Percentiles rank a stretch among this genome's conserved stretches.
Conservation (phyloP, 805 yeast genomes). For the Metschnikowia noctiluminum region DNA sequence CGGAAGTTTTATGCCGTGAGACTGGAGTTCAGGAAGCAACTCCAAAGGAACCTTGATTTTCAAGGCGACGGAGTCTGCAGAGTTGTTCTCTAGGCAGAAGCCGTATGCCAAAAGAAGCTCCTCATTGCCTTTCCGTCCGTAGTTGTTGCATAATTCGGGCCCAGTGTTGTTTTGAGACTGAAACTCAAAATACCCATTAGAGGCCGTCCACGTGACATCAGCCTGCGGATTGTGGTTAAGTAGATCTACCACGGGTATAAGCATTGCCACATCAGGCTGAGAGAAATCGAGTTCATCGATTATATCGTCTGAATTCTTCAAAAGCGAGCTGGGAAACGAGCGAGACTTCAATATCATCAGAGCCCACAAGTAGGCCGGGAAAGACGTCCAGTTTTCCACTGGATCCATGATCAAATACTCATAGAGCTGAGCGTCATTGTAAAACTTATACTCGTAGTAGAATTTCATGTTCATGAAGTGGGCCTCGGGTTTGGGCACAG, state of each 20-base stretch:
- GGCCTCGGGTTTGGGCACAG: conserved; percentile 26
- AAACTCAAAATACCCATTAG: conserved; percentile 35
- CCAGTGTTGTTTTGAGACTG: conserved; percentile 28
- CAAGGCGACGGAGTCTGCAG: conserved; percentile 56
- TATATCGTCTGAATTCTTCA: conserved; percentile 31
- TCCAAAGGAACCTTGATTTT: conserved; percentile 51
- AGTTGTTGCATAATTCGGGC: conserved; percentile 64
- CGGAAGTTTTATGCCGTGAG: conserved; percentile 38
- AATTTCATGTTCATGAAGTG: conserved; percentile 42
- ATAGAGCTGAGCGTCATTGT: conserved; percentile 34
- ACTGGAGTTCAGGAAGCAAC: conserved; percentile 28
- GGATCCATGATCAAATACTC: conserved; percentile 21
- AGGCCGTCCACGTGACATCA: conserved; percentile 59
- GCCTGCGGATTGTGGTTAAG: conserved; percentile 67
- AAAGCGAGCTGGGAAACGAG: conserved; percentile 73
- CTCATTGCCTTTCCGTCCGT: conserved; percentile 86
- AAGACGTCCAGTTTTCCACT: conserved; percentile 54
- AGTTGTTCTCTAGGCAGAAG: conserved; percentile 57
- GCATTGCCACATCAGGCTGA: conserved; percentile 53
- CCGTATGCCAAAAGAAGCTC: conserved; percentile 83
- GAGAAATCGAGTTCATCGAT: conserved; percentile 16
- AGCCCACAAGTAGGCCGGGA: conserved; percentile 75
- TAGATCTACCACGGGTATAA: conserved; percentile 75
- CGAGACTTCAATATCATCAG: conserved; percentile 66
- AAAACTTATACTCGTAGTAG: conserved; percentile 41